Evolutionary conservation across 805 yeast species (phyloP), one percentile per base, ranked within the genome.

Genomic region (Limtongia smithiae): DNA sequence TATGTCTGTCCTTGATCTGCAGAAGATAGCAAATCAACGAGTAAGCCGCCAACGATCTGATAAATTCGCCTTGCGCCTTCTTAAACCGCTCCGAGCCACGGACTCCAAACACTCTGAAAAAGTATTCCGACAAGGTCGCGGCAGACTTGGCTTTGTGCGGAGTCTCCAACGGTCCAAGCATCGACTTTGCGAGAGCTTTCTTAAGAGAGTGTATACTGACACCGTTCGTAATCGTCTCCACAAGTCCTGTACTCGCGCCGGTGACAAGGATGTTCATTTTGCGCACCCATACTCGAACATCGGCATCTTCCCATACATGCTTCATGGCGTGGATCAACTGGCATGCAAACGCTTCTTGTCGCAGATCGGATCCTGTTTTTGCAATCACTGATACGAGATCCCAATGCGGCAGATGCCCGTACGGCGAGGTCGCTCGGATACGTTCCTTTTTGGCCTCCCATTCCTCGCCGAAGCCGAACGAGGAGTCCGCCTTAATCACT

Each of bases 321-420:
- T 95, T 81, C 69, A 91, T 86, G 21, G 95, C 83, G 53, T 85
- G 83, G 44, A 93, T 91, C 37, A 93, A 66, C 65, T 93, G 98
- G 55, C 96, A 89, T 0, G 98, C 98, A 73, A 93, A 89, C 0
- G 98, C 96, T 66, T 93, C 98, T 65, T 93, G 98, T 21, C 96
- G 85, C 44, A 93, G 67, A 68, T 93, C 98, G 62, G 85, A 91
- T 31, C 98, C 98, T 27, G 95, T 91, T 64, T 93, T 93, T 11
- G 94, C 96, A 64, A 93, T 93, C 2, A 91, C 96, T 0, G 97
- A 90, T 58, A 91, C 88, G 34, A 93, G 67, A 55, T 93, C 97
- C 98, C 98, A 93, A 64, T 88, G 85, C 22, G 83, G 85, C 28
- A 85, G 67, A 63, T 89, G 93, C 0, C 98, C 98, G 62, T 73